Evolutionary conservation across 371 early-diverging fungal species (phyloP).

Genomic region (Ordospora colligata): DNA sequence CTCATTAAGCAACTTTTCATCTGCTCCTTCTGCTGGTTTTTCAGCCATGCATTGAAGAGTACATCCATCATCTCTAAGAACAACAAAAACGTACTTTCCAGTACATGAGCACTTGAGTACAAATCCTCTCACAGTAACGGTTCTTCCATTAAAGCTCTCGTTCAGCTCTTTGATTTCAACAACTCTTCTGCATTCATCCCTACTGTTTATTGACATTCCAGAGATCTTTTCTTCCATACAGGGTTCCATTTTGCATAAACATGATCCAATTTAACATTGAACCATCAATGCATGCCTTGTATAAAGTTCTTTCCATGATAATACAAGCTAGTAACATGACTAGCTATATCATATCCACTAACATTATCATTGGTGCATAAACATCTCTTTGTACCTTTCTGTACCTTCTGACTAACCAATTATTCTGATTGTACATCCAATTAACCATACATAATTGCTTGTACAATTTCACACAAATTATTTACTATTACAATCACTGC

Average conservation of each 20-base stretch:
- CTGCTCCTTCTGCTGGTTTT: not conserved
- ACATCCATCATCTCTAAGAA: slow-evolving; percentile 41
- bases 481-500: too few relatives aligned
- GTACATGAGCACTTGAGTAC: slow-evolving; percentile 31
- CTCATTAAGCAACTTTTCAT: not conserved
- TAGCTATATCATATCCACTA: too few relatives aligned
- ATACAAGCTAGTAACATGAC: too few relatives aligned
- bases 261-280: too few relatives aligned
- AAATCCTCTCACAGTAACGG: slow-evolving; percentile 51
- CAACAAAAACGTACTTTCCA: slow-evolving; percentile 51
- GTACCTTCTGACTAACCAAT: too few relatives aligned
- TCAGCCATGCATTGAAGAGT: slow-evolving; percentile 51
- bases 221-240: not conserved
- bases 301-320: too few relatives aligned
- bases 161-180: not conserved
- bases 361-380: too few relatives aligned
- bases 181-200: not conserved
- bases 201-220: not conserved
- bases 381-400: too few relatives aligned
- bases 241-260: not conserved
- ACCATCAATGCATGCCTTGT: too few relatives aligned
- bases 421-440: too few relatives aligned
- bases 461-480: too few relatives aligned
- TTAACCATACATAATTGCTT: too few relatives aligned
- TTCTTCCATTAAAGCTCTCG: not conserved